Base-by-base conservation (phyloP, 2,329 filamentous ascomycete genomes). In the Stromatinia cepivora region DNA sequence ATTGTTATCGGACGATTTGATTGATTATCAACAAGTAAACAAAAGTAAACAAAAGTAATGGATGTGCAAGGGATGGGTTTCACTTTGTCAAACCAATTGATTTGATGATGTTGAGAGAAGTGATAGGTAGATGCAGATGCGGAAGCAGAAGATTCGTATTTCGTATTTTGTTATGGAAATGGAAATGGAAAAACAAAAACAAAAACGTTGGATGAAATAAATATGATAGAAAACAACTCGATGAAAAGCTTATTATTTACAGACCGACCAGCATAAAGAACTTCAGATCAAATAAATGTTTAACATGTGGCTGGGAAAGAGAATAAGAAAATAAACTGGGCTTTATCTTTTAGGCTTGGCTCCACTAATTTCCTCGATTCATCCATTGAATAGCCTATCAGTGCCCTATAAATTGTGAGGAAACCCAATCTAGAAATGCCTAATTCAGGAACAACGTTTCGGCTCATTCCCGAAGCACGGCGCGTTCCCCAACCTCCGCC, bases 261-360 rank as follows among this genome's bases (percentile, higher is more conserved):
- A 48, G 7, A 22, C 8, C 42, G 15, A 5, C 42, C 42, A 15
- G 42, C 42, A 45, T 45, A 45, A 11, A 7, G 17, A 48, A n/a
- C n/a, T n/a, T n/a, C n/a, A 54, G 39, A 36, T 28, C 57, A 61
- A 50, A 39, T 52, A 61, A 64, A 36, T 63, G 15, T 46, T 25
- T 58, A 68, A 68, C 66, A 48, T 68, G 66, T 68, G 66, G 58
- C 66, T 68, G 66, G 66, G 58, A 63, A 64, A 8, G 39, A n/a
- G n/a, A 34, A 25, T 42, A 39, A 22, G 36, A 25, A 25, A 28
- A 45, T 31, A 25, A 25, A 39, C 34, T 20, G 17, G 39, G 8
- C 4, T 48, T 34, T 4, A 22, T 9, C 5, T 48, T 61, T 31
- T 42, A 34, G 20, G 28, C 42, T 50, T 25, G 2, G 48, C 59